A percentile compares a stretch with the other conserved stretches of the same genome.
Conservation (phyloP, 345 rosid genomes). For the Gossypium bickii region DNA sequence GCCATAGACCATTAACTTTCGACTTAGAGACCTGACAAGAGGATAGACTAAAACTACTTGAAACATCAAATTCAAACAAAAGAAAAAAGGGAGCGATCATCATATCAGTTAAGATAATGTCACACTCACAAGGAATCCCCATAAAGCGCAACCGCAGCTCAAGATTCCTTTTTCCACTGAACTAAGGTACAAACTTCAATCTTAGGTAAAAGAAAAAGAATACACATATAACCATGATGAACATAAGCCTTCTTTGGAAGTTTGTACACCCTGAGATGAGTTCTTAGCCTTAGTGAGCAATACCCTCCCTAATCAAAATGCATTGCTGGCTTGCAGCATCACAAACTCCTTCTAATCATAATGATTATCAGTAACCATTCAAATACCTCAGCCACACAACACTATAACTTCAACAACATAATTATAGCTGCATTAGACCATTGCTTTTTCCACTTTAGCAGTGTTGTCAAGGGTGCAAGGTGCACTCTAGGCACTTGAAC, state of each 20-base stretch:
- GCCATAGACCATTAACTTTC: background rate
- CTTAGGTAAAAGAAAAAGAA: background rate
- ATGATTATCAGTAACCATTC: background rate
- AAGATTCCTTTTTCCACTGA: background rate
- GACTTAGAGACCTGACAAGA: background rate
- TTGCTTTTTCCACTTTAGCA: too few species aligned
- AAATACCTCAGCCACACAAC: background rate
- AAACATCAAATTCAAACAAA: background rate
- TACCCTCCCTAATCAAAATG: background rate
- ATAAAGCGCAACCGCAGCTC: background rate
- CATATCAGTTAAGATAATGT: background rate
- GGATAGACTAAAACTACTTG: background rate
- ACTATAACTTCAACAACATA: background rate
- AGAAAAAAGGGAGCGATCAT: background rate
- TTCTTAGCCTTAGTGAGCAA: background rate
- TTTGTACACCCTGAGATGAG: background rate
- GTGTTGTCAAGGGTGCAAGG: too few species aligned
- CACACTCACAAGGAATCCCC: background rate
- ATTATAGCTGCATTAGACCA: too few species aligned
- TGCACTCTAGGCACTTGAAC: too few species aligned
- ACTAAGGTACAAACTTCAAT: background rate
- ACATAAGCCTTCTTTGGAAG: background rate
- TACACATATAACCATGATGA: background rate
- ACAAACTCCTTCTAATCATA: background rate
- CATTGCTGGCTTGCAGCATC: background rate